Base-by-base conservation (phyloP, 2,329 filamentous ascomycete species). In the Fragosphaeria purpurea region DNA sequence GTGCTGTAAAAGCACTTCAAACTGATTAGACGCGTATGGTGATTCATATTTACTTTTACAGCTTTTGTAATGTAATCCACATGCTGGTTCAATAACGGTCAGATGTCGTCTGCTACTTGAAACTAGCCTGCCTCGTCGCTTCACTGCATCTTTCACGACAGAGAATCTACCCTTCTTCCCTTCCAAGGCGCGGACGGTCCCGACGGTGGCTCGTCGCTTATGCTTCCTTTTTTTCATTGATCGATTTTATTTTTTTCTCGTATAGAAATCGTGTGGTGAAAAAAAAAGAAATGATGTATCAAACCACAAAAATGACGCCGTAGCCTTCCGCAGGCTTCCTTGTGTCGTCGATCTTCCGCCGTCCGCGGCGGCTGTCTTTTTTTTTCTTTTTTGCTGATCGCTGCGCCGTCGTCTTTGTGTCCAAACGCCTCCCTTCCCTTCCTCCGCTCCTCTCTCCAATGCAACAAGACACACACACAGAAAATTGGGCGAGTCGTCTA, bases 401-500 rank as follows among this genome's bases (percentile, higher is more conserved):
- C 35, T 37, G 35, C 35, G 11, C 35, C 35, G 7, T 7, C 35
- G 42, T 38, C 34, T 22, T n/a, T 34, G 8, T 35, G 40, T 37
- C 22, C 39, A 13, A 37, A 44, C 49, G 32, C 30, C 38, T 32
- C 33, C 44, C 44, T 37, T 41, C 32, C 37, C 38, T 31, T 50
- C 44, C 37, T 40, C 33, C 32, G 12, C n/a, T 34, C 7, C 7
- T 38, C 10, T 22, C 43, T 39, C 39, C 46, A 31, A 35, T 31
- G 41, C 37, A 22, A 34, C 32, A 5, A 4, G 7, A 37, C 35
- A 37, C 7, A 37, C 37, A 5, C 8, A 30, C 30, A 4, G 50
- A 37, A 22, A 22, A 22, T 22, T 22, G 54, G 47, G 56, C 56
- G 56, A 55, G 40, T 67, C 63, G 65, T 69, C 65, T 73, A 75